Base-by-base conservation (phyloP, 129 eudicot species). In the Pseudognaphalium luteoalbum region DNA sequence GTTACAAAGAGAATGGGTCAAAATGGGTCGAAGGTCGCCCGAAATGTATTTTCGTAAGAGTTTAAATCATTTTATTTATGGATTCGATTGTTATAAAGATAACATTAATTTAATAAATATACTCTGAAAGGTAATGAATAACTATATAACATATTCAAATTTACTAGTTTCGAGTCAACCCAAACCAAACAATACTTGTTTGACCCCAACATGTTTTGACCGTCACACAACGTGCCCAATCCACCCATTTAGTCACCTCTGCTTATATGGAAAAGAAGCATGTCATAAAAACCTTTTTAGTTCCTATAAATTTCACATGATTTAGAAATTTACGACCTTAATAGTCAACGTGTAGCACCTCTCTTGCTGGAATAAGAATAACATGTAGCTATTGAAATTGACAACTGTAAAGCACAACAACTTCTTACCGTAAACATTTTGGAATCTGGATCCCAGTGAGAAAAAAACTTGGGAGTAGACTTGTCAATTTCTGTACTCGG, bases 391-490 rank as follows among this genome's bases (percentile, higher is more conserved):
- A 20, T 56, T 9, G 3, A 3, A 59, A 39, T 20, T 25, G 68
- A 59, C n/a, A 39, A 35, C 3, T 0, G 41, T 9, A 73, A 62
- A 62, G 61, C 30, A 44, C 29, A 12, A 16, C 3, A 39, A 35
- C 60, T n/a, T 60, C 66, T 39, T 73, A 92, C 98, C 77, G 98
- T 94, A 76, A 94, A 94, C 98, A 91, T 94, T 80, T 94, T 94
- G 51, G 97, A 91, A 88, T 94, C 98, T 25, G 97, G 97, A 33
- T 94, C 98, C 98, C 98, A 94, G 73, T 94, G 98, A 44, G 97
- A 88, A 87, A 94, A 91, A 80, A 94, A 91, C 81, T 94, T 94
- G 64, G 97, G 96, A 66, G 97, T 94, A 60, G 98, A 89, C 84
- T 94, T 94, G 86, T 94, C 97, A 59, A 94, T 89, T 81, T 94